Evolutionary conservation across 2,329 filamentous ascomycete species (phyloP).

Genomic region (Xylaria sp.): DNA sequence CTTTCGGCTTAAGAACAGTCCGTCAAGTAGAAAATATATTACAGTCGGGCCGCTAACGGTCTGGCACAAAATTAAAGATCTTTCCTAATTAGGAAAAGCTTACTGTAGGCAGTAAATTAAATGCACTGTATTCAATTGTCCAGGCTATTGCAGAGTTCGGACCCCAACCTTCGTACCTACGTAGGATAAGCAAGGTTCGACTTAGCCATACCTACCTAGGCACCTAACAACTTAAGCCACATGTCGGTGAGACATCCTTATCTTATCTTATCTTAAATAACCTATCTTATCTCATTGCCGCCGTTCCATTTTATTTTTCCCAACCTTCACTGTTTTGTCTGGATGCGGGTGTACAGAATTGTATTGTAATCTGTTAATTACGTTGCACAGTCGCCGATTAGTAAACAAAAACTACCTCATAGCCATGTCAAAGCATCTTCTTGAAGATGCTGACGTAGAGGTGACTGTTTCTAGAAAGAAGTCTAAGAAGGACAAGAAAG

Average conservation of each 20-base stretch:
- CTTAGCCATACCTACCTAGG: not conserved
- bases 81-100: no score
- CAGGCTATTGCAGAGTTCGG: no score
- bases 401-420: not conserved
- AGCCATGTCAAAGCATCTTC: conserved; percentile 48
- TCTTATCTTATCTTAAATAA: conserved; percentile 24
- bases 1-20: no score
- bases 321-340: not conserved
- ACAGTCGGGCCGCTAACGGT: no score
- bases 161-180: no score
- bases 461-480: conserved; percentile 51
- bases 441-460: conserved; percentile 49
- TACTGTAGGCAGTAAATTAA: no score
- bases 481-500: conserved; percentile 54
- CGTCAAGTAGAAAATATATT: no score
- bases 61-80: no score
- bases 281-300: conserved; percentile 16
- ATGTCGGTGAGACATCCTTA: conserved; percentile 6
- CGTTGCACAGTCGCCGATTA: not conserved
- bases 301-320: conserved; percentile 21
- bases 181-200: no score
- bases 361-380: not conserved
- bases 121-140: no score
- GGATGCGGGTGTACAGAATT: not conserved
- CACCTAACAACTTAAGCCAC: not conserved